Evolutionary conservation across 2,329 filamentous ascomycete genomes (phyloP).

Genomic region (Epicoccum nigrum): DNA sequence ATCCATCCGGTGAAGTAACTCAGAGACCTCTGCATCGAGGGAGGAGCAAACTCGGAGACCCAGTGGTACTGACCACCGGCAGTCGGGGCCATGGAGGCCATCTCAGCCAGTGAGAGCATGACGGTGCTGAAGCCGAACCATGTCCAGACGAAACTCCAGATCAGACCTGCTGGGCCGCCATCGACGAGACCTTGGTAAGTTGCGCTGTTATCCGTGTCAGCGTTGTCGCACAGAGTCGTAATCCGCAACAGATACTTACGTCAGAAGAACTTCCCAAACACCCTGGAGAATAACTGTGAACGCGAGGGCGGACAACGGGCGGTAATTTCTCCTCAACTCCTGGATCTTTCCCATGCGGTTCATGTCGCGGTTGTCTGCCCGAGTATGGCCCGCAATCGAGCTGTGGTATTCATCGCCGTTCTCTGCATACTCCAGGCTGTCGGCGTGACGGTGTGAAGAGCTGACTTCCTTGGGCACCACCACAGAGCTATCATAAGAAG

Average conservation of each 20-base stretch:
- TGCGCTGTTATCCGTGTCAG: constrained; percentile 24
- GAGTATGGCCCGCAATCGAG: constrained; percentile 35
- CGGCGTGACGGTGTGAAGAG: constrained; percentile 12
- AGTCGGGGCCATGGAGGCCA: constrained; percentile 46
- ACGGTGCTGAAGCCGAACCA: constrained; percentile 42
- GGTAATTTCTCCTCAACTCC: constrained; percentile 44
- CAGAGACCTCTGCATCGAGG: constrained; percentile 34
- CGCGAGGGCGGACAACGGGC: constrained; percentile 39
- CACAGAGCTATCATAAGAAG: constrained; percentile 25
- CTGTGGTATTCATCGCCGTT: constrained; percentile 36
- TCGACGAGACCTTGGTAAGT: constrained; percentile 39
- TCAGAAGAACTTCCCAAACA: constrained; percentile 44
- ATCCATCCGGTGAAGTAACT: constrained; percentile 54
- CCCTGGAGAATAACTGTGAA: constrained; percentile 44
- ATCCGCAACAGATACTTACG: constrained; percentile 22
- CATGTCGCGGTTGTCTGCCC: constrained; percentile 40
- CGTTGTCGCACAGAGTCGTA: background rate
- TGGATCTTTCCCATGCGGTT: constrained; percentile 43
- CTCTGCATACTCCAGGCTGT: constrained; percentile 29
- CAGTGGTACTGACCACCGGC: constrained; percentile 46
- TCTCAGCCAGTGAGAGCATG: constrained; percentile 43
- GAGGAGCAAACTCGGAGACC: constrained; percentile 44
- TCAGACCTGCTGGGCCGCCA: constrained; percentile 41
- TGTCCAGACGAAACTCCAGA: constrained; percentile 46
- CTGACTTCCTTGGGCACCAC: constrained; percentile 16